These are phyloP conservation scores for Ceratocystis cacaofunesta DNA, from an alignment of 2,329 filamentous ascomycete species.

Conservation along the genomic window DNA sequence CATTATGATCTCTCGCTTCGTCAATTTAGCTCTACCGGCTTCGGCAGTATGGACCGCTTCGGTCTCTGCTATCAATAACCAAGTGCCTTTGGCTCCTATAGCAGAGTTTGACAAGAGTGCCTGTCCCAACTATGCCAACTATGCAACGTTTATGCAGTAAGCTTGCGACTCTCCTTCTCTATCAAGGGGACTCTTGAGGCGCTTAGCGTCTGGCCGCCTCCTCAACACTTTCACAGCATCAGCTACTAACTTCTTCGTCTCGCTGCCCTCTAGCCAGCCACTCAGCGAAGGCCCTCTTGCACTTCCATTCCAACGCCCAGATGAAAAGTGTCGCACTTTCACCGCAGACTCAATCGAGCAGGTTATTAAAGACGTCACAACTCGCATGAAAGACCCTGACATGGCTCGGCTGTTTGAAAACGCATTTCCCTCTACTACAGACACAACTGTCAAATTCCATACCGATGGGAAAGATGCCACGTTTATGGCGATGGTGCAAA, in stretches of 20 bases:
- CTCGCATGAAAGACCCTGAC: conserved; percentile 68
- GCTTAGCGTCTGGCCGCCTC: background rate
- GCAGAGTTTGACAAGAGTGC: conserved; percentile 20
- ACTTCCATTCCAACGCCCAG: conserved; percentile 76
- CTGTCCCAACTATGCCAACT: conserved; percentile 30
- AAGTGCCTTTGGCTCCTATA: background rate
- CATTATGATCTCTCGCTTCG: conserved; percentile 8
- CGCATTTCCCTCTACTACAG: conserved; percentile 79
- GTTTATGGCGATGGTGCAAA: conserved; percentile 24
- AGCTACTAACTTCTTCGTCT: background rate
- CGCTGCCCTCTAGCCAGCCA: conserved; percentile 43
- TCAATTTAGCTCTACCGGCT: conserved; percentile 6
- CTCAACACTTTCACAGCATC: background rate
- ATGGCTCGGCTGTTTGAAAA: conserved; percentile 90
- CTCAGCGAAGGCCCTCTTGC: conserved; percentile 63
- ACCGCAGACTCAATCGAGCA: conserved; percentile 72
- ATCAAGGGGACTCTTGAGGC: background rate
- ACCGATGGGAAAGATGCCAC: conserved; percentile 39
- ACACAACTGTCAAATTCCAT: conserved; percentile 83
- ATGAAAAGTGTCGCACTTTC: conserved; percentile 73
- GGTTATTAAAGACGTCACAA: conserved; percentile 70
- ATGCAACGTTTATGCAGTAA: conserved; percentile 29
- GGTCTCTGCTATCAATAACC: background rate
- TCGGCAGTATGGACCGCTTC: conserved; percentile 3
- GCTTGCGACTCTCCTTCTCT: conserved; percentile 15